Evolutionary conservation across 495 filamentous ascomycete genomes (phyloP), one percentile per base, ranked within the genome.

Genomic region (Hyaloscypha finlandica): DNA sequence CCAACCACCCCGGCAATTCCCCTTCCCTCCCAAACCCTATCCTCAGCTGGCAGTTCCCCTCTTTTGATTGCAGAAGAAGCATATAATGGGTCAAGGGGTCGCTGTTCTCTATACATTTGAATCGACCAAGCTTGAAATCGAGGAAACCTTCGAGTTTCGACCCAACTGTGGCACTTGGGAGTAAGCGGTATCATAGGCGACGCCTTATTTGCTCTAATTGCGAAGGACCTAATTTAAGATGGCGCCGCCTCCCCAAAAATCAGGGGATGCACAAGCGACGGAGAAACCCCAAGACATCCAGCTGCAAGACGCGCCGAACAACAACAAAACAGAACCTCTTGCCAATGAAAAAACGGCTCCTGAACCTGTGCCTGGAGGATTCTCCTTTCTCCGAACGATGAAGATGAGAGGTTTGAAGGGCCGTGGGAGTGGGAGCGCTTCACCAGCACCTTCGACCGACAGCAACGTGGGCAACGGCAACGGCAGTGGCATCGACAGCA

Each of bases 311-410:
- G 25, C 42, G 42, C 42, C 42, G 16, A 19, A 14, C 16, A 48
- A n/a, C n/a, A 35, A 63, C 12, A 63, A 68, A 32, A n/a, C 52
- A 8, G 53, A 12, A 0, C 16, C 51, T 29, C 11, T 33, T 37
- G 8, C 9, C 31, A 37, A 48, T 8, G 65, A 67, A 22, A 72
- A 63, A 29, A 16, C 55, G 42, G 57, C 25, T 6, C 12, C 32
- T 14, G 64, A 70, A 20, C 20, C 54, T 20, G 35, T 65, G 6
- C 68, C 71, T 39, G 71, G 71, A 48, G 42, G 42, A 16, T 48
- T 48, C 16, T 48, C 42, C 42, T 48, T 48, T 19, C 42, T 48
- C 42, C 42, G 71, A 22, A 68, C 71, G 4, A 31, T 73, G 42
- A 56, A 65, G 19, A 73, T 66, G 68, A 29, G 60, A 8, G 63